phyloP scores from a whole-genome alignment of 371 early-diverging fungal genomes.

The Smittium culicis region DNA sequence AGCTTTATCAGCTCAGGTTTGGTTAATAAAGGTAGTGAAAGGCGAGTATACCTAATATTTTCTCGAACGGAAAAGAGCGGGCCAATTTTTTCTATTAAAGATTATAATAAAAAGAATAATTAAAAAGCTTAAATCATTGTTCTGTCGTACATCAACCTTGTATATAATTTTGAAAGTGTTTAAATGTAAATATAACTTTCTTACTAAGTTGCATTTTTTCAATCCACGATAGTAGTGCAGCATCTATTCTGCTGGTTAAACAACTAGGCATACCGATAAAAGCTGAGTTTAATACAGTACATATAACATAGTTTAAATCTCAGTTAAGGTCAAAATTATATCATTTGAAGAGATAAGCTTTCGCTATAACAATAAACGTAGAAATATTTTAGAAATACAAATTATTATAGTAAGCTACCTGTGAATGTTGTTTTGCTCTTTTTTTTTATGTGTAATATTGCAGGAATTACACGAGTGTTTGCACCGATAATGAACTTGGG shows the following conservation, averaged over 20 bases:
- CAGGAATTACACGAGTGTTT: constrained; percentile 2
- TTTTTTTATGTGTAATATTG: neutral
- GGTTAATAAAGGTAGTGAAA: neutral
- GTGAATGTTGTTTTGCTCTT: constrained; percentile 9
- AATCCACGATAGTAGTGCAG: constrained; percentile 1
- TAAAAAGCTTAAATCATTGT: too few relatives aligned
- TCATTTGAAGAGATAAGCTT: too few relatives aligned
- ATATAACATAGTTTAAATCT: too few relatives aligned
- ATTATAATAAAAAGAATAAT: neutral
- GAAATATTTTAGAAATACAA: neutral
- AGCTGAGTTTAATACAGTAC: too few relatives aligned
- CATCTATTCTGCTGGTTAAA: constrained; percentile 4
- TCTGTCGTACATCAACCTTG: too few relatives aligned
- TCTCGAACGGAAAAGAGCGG: constrained; percentile 6
- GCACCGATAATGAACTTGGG: constrained; percentile 6
- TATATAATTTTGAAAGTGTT: neutral
- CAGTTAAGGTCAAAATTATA: too few relatives aligned
- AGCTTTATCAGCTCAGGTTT: neutral
- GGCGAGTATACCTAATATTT: neutral
- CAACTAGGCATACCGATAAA: constrained; percentile 8
- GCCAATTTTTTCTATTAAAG: constrained; percentile 8
- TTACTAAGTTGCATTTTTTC: constrained; percentile 12
- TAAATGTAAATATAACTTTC: neutral
- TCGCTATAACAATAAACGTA: neutral
- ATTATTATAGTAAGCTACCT: constrained; percentile 1